Conservation (phyloP, 2,329 filamentous ascomycete species). For the Aspergillus amoenus region DNA sequence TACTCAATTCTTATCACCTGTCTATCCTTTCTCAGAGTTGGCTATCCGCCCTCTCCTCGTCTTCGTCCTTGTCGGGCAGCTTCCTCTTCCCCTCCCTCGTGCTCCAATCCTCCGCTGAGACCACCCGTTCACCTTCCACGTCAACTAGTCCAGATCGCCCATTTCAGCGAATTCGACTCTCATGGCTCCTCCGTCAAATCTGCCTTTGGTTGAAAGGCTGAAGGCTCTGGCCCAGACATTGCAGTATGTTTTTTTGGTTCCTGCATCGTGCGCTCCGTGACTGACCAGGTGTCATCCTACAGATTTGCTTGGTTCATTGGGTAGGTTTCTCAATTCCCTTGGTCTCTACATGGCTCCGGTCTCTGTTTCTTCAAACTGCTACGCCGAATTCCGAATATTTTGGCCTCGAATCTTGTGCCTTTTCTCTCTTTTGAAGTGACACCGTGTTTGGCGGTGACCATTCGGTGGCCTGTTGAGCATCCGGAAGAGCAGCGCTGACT, state of each 20-base stretch:
- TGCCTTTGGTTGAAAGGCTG: constrained; percentile 73
- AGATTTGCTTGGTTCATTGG: constrained; percentile 73
- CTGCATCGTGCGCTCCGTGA: constrained; percentile 15
- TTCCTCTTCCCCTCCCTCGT: neutral
- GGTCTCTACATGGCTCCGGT: neutral
- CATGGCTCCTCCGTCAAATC: constrained; percentile 69
- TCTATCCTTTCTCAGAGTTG: constrained; percentile 4
- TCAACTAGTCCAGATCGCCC: neutral
- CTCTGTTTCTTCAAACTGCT: neutral
- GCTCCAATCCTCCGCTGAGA: neutral
- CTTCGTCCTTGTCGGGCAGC: constrained; percentile 2
- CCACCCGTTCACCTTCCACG: constrained; percentile 4
- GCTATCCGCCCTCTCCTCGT: neutral
- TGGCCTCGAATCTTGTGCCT: neutral
- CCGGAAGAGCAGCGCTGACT: constrained; percentile 16
- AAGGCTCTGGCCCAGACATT: constrained; percentile 80
- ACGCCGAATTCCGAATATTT: neutral
- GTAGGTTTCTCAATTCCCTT: constrained; percentile 54
- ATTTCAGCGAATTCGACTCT: constrained; percentile 13
- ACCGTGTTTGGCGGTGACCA: neutral
- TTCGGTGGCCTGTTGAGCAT: neutral
- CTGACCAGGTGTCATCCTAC: constrained; percentile 34
- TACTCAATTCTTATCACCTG: constrained; percentile 17
- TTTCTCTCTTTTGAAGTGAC: neutral
- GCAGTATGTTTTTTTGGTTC: constrained; percentile 66